Evolutionary conservation across 2,329 filamentous ascomycete species (phyloP), one percentile per base, ranked within the genome.

Genomic region (Scolecobasidium constrictum): DNA sequence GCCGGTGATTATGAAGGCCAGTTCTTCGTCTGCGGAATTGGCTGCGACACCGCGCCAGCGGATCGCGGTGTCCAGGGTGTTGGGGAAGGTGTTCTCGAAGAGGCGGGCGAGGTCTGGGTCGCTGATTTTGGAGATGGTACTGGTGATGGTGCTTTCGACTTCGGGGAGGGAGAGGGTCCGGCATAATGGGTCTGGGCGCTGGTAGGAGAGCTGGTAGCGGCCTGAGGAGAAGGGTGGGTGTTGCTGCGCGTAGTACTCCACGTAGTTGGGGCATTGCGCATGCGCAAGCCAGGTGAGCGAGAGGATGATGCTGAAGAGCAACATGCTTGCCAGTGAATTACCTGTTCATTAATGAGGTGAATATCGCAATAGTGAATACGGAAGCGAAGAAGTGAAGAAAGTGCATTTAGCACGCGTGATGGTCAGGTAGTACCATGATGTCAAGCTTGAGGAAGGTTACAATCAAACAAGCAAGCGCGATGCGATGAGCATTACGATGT

Each of bases 11-110:
- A 76, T 52, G 49, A 75, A 76, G 4, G 73, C 72, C 46, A 81
- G 62, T 58, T 85, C 81, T 57, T 85, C 78, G 2, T 71, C 69
- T 0, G 68, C 58, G 50, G 75, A 69, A 46, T 75, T 68, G 23
- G 67, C 68, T 1, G 75, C 68, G n/a, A n/a, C n/a, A 2, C 82
- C 82, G 43, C 72, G 76, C 81, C 80, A 86, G 47, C 71, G 70
- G 34, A 86, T 72, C 0, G 81, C 81, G 0, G 81, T 86, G 53
- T 86, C 82, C 9, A 87, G 66, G 0, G 81, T 85, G 57, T 85
- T 87, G 0, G 83, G 82, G 55, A 77, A 86, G 2, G 77, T 68
- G 56, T 87, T 87, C 50, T 77, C 63, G 54, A 87, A 87, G 9
- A 87, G 65, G 3, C 79, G 71, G 56, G 72, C 78, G 16, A 87